Conservation (phyloP, 345 rosid genomes). For the Trapa bicornis region DNA sequence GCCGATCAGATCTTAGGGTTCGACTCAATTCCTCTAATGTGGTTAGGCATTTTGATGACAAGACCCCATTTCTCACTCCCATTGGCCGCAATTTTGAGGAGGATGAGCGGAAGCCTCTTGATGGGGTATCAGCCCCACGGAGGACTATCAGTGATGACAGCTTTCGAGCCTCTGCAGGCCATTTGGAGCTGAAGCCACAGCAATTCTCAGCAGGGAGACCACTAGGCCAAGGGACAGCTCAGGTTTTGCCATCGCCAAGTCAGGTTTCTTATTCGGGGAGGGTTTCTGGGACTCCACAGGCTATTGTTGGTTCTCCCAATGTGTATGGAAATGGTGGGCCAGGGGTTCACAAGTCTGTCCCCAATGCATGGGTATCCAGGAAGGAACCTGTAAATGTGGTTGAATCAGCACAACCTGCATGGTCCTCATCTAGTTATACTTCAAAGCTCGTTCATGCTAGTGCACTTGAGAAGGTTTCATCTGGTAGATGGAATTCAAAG, state of each 20-base stretch:
- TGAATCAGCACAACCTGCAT: slow-evolving; percentile 34
- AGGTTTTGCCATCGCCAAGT: slow-evolving; percentile 10
- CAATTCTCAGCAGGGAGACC: slow-evolving; percentile 25
- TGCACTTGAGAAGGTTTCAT: slow-evolving; percentile 64
- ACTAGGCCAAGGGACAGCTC: slow-evolving; percentile 15
- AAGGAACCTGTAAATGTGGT: slow-evolving; percentile 31
- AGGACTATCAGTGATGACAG: slow-evolving; percentile 50
- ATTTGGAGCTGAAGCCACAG: slow-evolving; percentile 34
- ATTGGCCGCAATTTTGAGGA: slow-evolving; percentile 74
- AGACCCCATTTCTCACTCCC: slow-evolving; percentile 45
- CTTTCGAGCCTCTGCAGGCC: slow-evolving; percentile 20
- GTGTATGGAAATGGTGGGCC: slow-evolving; percentile 21
- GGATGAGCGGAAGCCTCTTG: slow-evolving; percentile 75
- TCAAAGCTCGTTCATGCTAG: slow-evolving; percentile 55
- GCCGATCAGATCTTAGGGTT: slow-evolving; percentile 43
- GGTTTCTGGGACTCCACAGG: slow-evolving; percentile 21
- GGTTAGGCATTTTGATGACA: slow-evolving; percentile 57
- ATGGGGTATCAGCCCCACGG: slow-evolving; percentile 52
- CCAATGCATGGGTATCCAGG: slow-evolving; percentile 50
- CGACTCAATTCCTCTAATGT: slow-evolving; percentile 56
- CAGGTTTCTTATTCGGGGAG: slow-evolving; percentile 29
- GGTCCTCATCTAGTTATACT: slow-evolving; percentile 36
- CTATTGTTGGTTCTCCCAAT: slow-evolving; percentile 17
- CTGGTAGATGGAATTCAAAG: slow-evolving; percentile 65
- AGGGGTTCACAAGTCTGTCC: slow-evolving; percentile 22